A percentile compares a stretch with the other conserved stretches of the same genome.
Evolutionary conservation across 2,329 filamentous ascomycete species (phyloP).

Genomic region (Epicoccum sorghinum): DNA sequence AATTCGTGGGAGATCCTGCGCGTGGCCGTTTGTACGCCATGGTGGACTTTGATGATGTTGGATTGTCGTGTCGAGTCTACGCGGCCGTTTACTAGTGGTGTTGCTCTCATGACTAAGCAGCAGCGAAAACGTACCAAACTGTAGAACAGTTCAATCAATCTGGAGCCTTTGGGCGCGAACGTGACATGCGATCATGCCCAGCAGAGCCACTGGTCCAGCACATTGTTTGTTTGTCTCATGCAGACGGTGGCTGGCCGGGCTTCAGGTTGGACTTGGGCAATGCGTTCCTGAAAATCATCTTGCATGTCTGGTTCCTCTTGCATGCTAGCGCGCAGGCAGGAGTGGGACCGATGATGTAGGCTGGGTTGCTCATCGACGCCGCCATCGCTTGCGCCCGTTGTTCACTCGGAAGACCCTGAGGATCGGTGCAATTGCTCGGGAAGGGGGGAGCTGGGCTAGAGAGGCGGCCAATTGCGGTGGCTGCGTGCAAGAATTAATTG

Average conservation of each 20-base stretch:
- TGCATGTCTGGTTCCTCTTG: slow-evolving; percentile 6
- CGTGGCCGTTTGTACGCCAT: slow-evolving; percentile 46
- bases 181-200: neutral
- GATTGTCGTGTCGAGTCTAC: neutral
- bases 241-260: too few species aligned
- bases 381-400: neutral
- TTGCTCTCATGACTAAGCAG: slow-evolving; percentile 9
- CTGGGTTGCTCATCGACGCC: slow-evolving; percentile 1
- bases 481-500: neutral
- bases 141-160: neutral
- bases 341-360: slow-evolving; percentile 16
- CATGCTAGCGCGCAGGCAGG: neutral
- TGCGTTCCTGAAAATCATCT: slow-evolving; percentile 15
- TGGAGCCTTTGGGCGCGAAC: neutral
- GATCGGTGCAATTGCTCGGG: neutral
- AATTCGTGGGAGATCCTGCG: slow-evolving; percentile 31
- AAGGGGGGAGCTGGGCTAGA: neutral
- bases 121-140: neutral
- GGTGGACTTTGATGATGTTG: slow-evolving; percentile 1
- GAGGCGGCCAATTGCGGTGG: neutral
- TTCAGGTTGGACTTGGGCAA: neutral
- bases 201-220: neutral
- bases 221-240: too few species aligned
- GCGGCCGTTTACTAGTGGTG: neutral
- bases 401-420: slow-evolving; percentile 9